phyloP scores from a whole-genome alignment of 768 basidiomycete genomes.

The Lepiota venenata region DNA sequence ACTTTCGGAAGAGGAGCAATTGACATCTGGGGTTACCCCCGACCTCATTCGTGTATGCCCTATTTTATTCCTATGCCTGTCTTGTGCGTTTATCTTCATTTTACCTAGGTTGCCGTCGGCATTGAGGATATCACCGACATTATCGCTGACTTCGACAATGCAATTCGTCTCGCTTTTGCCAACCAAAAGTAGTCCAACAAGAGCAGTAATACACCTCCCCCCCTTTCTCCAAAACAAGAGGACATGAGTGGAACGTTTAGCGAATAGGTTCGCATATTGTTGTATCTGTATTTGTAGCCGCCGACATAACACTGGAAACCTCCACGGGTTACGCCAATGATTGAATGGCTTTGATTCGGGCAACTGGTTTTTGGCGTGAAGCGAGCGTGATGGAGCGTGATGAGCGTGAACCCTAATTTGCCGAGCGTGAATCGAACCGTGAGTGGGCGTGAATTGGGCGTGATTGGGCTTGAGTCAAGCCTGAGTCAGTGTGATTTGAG shows the following conservation, averaged over 20 bases:
- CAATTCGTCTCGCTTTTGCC: slow-evolving; percentile 26
- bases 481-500: too few species aligned
- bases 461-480: too few species aligned
- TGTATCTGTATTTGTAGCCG: background rate
- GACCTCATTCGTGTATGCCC: slow-evolving; percentile 60
- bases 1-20: slow-evolving; percentile 56
- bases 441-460: too few species aligned
- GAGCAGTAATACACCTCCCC: background rate
- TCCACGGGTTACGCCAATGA: too few species aligned
- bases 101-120: slow-evolving; percentile 27
- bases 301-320: slow-evolving; percentile 17
- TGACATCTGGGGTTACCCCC: slow-evolving; percentile 65
- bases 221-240: too few species aligned
- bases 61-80: background rate
- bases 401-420: too few species aligned
- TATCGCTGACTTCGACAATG: slow-evolving; percentile 39
- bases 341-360: too few species aligned
- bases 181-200: background rate
- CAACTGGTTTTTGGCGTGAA: too few species aligned
- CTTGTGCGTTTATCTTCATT: background rate
- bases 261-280: too few species aligned
- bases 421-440: too few species aligned
- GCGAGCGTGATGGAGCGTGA: too few species aligned
- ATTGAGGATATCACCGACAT: slow-evolving; percentile 42
- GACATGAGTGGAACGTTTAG: too few species aligned